phyloP scores from a whole-genome alignment of 164 flowering plant genomes.

The Saururus chinensis region DNA sequence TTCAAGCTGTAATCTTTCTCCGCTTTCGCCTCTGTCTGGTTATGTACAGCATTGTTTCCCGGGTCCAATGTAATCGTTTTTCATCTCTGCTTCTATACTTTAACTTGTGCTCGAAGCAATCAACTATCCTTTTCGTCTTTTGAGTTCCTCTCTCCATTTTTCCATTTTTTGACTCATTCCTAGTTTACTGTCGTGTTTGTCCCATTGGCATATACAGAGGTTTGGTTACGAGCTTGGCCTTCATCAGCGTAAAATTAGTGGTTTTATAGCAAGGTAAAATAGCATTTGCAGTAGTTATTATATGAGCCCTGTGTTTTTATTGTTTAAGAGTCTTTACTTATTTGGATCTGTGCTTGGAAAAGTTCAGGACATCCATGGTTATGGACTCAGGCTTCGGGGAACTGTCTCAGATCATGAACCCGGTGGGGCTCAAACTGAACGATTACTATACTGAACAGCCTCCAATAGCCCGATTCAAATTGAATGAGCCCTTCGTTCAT shows the following conservation, averaged over 20 bases:
- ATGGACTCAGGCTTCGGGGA: conserved; percentile 32
- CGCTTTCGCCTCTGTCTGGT: not conserved
- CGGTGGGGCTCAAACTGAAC: conserved; percentile 12
- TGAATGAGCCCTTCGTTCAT: conserved; percentile 11
- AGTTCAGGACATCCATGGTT: conserved; percentile 14
- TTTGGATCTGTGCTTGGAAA: not conserved
- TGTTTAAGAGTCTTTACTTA: too few species aligned
- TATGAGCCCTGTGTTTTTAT: not conserved
- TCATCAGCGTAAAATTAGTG: too few species aligned
- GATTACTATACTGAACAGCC: conserved; percentile 11
- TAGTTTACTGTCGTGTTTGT: not conserved
- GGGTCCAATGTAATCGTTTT: too few species aligned
- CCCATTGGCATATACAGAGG: too few species aligned
- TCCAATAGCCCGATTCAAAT: conserved; percentile 4
- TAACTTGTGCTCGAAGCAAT: not conserved
- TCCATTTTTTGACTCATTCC: not conserved
- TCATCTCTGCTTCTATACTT: not conserved
- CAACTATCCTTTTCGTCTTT: too few species aligned
- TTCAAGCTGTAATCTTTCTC: not conserved
- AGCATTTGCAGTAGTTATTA: not conserved
- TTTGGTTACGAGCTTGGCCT: too few species aligned
- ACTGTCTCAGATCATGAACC: conserved; percentile 14
- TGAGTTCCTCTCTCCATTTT: not conserved
- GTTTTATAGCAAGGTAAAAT: not conserved
- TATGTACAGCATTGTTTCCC: not conserved